A percentile compares a stretch with the other conserved stretches of the same genome.
Evolutionary conservation across 1,139 yeast species (phyloP).

Genomic region (Yamadazyma trypodendri): DNA sequence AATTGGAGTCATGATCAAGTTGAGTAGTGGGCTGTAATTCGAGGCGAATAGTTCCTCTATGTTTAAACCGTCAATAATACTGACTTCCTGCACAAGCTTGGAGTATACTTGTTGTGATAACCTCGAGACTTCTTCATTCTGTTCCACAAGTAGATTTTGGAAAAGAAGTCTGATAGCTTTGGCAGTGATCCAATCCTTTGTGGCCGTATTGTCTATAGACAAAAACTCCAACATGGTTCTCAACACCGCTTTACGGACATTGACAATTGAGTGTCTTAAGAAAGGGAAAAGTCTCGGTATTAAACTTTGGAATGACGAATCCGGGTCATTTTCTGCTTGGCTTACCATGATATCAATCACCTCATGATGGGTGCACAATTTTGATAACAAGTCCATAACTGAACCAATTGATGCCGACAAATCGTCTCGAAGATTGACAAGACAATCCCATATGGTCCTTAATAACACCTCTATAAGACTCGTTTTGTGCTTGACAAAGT

Average conservation of each 20-base stretch:
- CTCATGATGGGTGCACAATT: slow-evolving; percentile 76
- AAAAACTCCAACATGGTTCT: slow-evolving; percentile 79
- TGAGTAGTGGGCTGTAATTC: slow-evolving; percentile 63
- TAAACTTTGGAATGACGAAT: slow-evolving; percentile 59
- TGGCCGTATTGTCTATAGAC: slow-evolving; percentile 60
- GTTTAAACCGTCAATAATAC: slow-evolving; percentile 26
- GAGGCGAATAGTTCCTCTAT: slow-evolving; percentile 50
- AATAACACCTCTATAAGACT: slow-evolving; percentile 64
- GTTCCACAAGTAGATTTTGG: slow-evolving; percentile 89
- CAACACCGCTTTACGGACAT: slow-evolving; percentile 86
- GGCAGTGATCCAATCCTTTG: slow-evolving; percentile 78
- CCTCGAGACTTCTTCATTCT: slow-evolving; percentile 67
- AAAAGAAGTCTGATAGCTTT: slow-evolving; percentile 71
- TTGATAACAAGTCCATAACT: slow-evolving; percentile 91
- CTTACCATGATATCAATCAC: slow-evolving; percentile 71
- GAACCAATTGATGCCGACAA: slow-evolving; percentile 93
- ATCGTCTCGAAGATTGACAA: slow-evolving; percentile 84
- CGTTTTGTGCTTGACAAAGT: slow-evolving; percentile 68
- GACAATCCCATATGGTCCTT: slow-evolving; percentile 83
- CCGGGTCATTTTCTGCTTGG: slow-evolving; percentile 55
- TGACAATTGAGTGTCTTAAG: slow-evolving; percentile 87
- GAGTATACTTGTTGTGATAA: slow-evolving; percentile 66
- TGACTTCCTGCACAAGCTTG: slow-evolving; percentile 50
- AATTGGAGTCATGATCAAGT: slow-evolving; percentile 85
- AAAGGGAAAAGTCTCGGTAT: slow-evolving; percentile 95